Evolutionary conservation across 176 grass and related monocot genomes (phyloP).

Genomic region (Tillandsia fasciculata): DNA sequence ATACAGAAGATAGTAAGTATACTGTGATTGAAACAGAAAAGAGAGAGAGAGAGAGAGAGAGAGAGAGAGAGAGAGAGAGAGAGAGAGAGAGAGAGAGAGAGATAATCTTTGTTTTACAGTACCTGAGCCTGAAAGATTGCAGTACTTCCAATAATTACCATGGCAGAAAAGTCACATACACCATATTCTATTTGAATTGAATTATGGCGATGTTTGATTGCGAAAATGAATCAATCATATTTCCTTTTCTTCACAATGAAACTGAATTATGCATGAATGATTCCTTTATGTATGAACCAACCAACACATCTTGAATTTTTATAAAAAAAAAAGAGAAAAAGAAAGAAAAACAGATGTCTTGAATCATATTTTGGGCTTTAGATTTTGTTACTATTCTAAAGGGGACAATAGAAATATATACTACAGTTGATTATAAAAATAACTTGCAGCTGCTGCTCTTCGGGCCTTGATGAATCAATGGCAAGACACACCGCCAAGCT

Average conservation of each 20-base stretch:
- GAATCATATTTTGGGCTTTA: too few relatives aligned
- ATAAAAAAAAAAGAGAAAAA: neutral
- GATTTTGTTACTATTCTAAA: too few relatives aligned
- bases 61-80: too few relatives aligned
- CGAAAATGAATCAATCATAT: too few relatives aligned
- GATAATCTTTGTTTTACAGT: neutral
- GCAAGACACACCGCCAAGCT: slow-evolving; percentile 60
- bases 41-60: too few relatives aligned
- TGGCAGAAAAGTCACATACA: neutral
- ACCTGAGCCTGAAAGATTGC: neutral
- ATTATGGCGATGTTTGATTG: neutral
- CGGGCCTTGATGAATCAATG: slow-evolving; percentile 60
- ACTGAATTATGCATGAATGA: neutral
- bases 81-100: too few relatives aligned
- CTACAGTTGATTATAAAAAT: neutral
- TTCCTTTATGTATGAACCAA: slow-evolving; percentile 7
- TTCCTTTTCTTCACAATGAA: neutral
- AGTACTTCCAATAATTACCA: neutral
- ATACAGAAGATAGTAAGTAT: slow-evolving; percentile 63
- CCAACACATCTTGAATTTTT: neutral
- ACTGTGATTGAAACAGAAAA: neutral
- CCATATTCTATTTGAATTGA: neutral
- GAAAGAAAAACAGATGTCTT: neutral
- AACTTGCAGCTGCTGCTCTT: slow-evolving; percentile 48
- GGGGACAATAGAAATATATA: too few relatives aligned